These are phyloP conservation scores for Colletotrichum salicis DNA, from an alignment of 2,329 filamentous ascomycete species.

Conservation along the genomic window DNA sequence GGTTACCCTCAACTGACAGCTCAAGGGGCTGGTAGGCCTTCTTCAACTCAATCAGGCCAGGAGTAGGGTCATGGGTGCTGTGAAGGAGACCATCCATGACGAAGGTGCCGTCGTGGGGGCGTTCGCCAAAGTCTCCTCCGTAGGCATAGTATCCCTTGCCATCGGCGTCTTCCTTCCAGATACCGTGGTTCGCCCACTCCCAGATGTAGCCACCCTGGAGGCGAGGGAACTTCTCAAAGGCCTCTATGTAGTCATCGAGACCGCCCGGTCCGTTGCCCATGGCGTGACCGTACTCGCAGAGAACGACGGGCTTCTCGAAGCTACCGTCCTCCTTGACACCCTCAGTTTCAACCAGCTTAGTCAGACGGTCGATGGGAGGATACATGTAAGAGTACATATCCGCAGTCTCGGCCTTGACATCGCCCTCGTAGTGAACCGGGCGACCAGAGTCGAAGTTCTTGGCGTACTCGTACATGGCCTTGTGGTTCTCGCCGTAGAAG, in stretches of 20 bases:
- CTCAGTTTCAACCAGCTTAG: slow-evolving; percentile 55
- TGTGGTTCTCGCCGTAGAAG: slow-evolving; percentile 76
- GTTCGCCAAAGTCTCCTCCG: slow-evolving; percentile 71
- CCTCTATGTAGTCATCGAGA: slow-evolving; percentile 74
- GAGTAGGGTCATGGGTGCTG: slow-evolving; percentile 65
- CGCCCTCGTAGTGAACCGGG: slow-evolving; percentile 75
- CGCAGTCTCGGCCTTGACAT: slow-evolving; percentile 66
- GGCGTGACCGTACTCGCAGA: slow-evolving; percentile 69
- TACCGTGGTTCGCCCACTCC: slow-evolving; percentile 73
- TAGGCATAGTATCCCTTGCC: slow-evolving; percentile 65
- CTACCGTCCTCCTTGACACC: slow-evolving; percentile 54
- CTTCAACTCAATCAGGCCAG: slow-evolving; percentile 66
- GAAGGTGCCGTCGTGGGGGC: slow-evolving; percentile 69
- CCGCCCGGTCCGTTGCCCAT: slow-evolving; percentile 82
- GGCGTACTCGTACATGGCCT: slow-evolving; percentile 73
- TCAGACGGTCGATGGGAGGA: slow-evolving; percentile 61
- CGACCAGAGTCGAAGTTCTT: slow-evolving; percentile 67
- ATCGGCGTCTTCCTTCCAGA: slow-evolving; percentile 57
- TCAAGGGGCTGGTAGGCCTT: slow-evolving; percentile 67
- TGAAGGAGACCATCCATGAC: slow-evolving; percentile 70
- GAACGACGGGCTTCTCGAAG: slow-evolving; percentile 67
- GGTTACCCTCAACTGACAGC: slow-evolving; percentile 48
- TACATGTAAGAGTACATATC: slow-evolving; percentile 80
- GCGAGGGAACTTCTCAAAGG: slow-evolving; percentile 68
- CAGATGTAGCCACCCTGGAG: slow-evolving; percentile 76